Evolutionary conservation across 768 basidiomycete genomes (phyloP).

Genomic region (Lactifluus pinguis): DNA sequence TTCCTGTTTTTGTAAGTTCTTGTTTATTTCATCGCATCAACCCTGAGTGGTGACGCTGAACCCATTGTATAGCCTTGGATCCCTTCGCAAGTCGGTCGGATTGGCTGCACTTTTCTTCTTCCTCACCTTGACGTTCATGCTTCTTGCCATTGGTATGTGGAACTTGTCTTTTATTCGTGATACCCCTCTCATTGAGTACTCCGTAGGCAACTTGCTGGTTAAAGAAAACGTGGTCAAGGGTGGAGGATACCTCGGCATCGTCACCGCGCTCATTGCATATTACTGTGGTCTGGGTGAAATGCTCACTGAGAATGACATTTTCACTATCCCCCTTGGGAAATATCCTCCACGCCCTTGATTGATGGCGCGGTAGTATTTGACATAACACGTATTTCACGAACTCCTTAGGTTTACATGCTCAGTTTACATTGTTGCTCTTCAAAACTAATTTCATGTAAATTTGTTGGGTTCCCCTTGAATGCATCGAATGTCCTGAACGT

Average conservation of each 20-base stretch:
- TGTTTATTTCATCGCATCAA: background rate
- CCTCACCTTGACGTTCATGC: slow-evolving; percentile 45
- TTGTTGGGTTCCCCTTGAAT: too few species aligned
- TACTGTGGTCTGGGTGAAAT: slow-evolving; percentile 37
- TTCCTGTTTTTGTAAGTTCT: slow-evolving; percentile 53
- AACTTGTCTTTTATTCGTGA: background rate
- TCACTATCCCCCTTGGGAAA: slow-evolving; percentile 34
- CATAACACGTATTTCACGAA: background rate
- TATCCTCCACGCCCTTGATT: background rate
- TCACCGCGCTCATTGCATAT: slow-evolving; percentile 42
- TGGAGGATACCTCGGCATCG: slow-evolving; percentile 33
- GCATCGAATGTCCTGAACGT: too few species aligned
- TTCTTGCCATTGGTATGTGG: slow-evolving; percentile 35
- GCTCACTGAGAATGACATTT: slow-evolving; percentile 30
- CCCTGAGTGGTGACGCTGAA: background rate
- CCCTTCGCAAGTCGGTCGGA: slow-evolving; percentile 41
- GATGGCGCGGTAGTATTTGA: background rate
- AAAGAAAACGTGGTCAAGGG: slow-evolving; percentile 26
- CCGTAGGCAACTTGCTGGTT: background rate
- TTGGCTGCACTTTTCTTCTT: slow-evolving; percentile 43
- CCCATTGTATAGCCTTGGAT: slow-evolving; percentile 32
- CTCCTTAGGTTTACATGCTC: background rate
- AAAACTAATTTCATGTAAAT: background rate
- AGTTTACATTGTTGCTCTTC: background rate
- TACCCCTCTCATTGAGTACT: slow-evolving; percentile 16